Evolutionary conservation across 768 basidiomycete genomes (phyloP).

Genomic region (Cyclocybe aegerita): DNA sequence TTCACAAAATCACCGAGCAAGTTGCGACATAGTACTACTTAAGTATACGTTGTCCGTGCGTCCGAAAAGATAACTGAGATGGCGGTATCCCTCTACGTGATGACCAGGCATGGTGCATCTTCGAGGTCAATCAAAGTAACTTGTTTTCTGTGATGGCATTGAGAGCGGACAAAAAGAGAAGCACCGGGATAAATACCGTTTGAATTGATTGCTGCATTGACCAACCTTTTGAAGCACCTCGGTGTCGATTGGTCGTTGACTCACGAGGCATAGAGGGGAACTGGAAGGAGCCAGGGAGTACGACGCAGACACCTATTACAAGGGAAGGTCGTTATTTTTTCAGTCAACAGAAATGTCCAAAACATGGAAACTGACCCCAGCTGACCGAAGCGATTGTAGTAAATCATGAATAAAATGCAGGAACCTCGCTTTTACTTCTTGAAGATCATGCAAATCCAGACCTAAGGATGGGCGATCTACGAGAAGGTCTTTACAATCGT

Average conservation of each 20-base stretch:
- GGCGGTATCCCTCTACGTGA: conserved; percentile 38
- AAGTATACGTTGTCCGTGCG: neutral
- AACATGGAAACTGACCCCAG: conserved; percentile 46
- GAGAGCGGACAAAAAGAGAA: neutral
- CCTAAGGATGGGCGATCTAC: conserved; percentile 31
- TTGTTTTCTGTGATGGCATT: conserved; percentile 35
- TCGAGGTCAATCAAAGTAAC: conserved; percentile 51
- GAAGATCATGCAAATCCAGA: conserved; percentile 66
- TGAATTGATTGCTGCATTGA: conserved; percentile 11
- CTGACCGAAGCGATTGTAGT: conserved; percentile 54
- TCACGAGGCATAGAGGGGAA: conserved; percentile 59
- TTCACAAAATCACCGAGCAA: too few species aligned
- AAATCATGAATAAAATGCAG: conserved; percentile 66
- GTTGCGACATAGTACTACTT: neutral
- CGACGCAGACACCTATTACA: conserved; percentile 53
- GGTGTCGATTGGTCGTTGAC: conserved; percentile 40
- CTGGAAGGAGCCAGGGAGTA: conserved; percentile 64
- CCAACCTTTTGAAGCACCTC: conserved; percentile 46
- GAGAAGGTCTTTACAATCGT: neutral
- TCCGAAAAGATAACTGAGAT: neutral
- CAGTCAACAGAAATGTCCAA: conserved; percentile 3
- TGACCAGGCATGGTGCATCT: conserved; percentile 51
- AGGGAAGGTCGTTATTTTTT: neutral
- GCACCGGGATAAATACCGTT: conserved; percentile 11
- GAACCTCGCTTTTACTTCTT: conserved; percentile 61